A percentile compares a stretch with the other conserved stretches of the same genome.
Conservation (phyloP, 805 yeast species). For the Candida tallmaniae region DNA sequence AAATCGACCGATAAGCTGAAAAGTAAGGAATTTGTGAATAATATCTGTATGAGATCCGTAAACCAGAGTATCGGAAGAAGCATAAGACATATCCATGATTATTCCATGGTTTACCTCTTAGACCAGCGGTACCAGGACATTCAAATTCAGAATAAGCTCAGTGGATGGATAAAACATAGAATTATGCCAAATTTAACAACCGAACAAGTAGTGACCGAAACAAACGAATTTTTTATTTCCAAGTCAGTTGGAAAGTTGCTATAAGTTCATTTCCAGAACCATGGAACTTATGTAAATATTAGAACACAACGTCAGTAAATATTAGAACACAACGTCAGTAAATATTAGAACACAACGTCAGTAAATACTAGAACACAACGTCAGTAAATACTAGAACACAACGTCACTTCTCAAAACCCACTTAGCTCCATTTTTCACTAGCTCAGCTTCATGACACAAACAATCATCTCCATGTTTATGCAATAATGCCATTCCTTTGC, state of each 20-base stretch:
- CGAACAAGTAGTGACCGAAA: constrained; percentile 16
- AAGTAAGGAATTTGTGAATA: constrained; percentile 64
- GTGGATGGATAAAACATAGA: constrained; percentile 62
- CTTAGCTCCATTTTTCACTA: constrained; percentile 48
- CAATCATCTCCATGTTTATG: constrained; percentile 69
- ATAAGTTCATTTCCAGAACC: neutral
- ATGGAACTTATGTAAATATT: neutral
- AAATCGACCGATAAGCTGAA: constrained; percentile 46
- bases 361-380: constrained; percentile 26
- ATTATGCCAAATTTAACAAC: constrained; percentile 9
- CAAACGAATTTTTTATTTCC: constrained; percentile 24
- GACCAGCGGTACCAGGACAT: constrained; percentile 55
- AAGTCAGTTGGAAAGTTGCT: constrained; percentile 9
- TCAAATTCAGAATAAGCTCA: constrained; percentile 53
- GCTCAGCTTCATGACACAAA: constrained; percentile 53
- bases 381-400: constrained; percentile 17
- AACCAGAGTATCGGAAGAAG: constrained; percentile 93
- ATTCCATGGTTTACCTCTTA: constrained; percentile 66
- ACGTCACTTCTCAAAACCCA: constrained; percentile 64
- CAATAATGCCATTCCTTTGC: constrained; percentile 51
- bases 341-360: constrained; percentile 39
- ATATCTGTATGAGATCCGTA: constrained; percentile 83
- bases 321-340: no score
- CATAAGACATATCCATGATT: constrained; percentile 78
- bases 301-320: constrained; percentile 40